These are phyloP conservation scores for Postia placenta DNA, from an alignment of 768 basidiomycete species.

Conservation along the genomic window DNA sequence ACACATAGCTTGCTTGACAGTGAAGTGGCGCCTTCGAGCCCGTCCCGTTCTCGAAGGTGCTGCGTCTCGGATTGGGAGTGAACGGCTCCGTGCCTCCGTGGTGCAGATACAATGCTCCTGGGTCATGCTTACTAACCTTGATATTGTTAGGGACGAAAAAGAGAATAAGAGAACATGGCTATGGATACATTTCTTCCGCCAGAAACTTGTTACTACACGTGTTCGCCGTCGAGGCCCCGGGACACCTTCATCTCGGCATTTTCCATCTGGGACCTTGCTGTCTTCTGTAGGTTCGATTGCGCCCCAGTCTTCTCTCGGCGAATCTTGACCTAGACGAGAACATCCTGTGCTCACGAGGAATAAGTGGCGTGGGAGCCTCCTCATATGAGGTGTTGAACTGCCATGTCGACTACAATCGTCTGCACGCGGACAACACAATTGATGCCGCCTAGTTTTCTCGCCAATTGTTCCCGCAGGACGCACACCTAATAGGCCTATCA, in stretches of 20 bases:
- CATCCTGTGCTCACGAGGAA: background rate
- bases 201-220: background rate
- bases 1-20: background rate
- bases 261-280: background rate
- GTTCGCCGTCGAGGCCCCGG: background rate
- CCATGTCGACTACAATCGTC: background rate
- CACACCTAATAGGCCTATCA: constrained; percentile 37
- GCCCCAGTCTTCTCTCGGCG: background rate
- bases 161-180: background rate
- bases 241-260: background rate
- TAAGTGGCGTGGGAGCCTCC: background rate
- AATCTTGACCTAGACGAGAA: background rate
- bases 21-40: background rate
- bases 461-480: constrained; percentile 61
- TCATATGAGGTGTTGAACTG: background rate
- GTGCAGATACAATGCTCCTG: background rate
- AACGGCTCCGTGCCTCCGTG: background rate
- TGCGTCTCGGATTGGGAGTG: background rate
- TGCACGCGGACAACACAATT: background rate
- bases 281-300: background rate
- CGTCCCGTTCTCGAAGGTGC: background rate
- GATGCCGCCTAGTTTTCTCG: constrained; percentile 41
- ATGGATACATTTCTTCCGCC: background rate
- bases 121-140: background rate
- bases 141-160: background rate